Evolutionary conservation across 2,329 filamentous ascomycete species (phyloP), one percentile per base, ranked within the genome.

Genomic region (Rutstroemia sp.): DNA sequence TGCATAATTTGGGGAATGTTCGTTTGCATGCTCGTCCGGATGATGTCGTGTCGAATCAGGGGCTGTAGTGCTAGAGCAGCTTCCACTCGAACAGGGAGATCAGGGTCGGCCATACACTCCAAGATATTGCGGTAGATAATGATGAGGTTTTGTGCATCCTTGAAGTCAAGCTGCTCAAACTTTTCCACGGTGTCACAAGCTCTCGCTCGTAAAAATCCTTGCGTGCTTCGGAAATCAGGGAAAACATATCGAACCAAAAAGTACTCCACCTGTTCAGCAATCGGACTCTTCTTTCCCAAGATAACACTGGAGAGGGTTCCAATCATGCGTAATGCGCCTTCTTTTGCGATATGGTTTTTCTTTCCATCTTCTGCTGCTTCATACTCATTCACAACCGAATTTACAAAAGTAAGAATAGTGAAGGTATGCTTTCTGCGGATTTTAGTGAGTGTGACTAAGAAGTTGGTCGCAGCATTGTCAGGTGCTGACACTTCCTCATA

Each of bases 1-100:
- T 97, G 95, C 94, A 99, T 99, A 68, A 99, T 97, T 67, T 95
- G 95, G 16, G 94, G 92, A 63, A 99, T 99, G 71, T 92, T 96
- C 68, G 92, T 85, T 73, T 96, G 92, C 94, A 99, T 97, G 73
- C 89, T 94, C 42, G 85, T 87, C 57, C 92, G 87, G 68, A 99
- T 96, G 52, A 94, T 81, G 65, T 97, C 92, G 73, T 99, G 94
- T 61, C 94, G 83, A 69, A 99, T 99, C 42, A 99, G 81, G 44
- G 94, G 92, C 72, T 99, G 94, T 54, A 99, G 81, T 45, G 94
- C 92, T 58, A 99, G 82, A 9, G 94, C 90, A 17, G 94, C 94
- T 64, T 95, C 94, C 25, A 99, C 92, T 64, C 94, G 84, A 23
- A 99, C 94, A 2, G 94, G 94, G 27, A 99, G 81, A 59, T 89